phyloP scores from a whole-genome alignment of 1,284 basidiomycete genomes.

The Ustilago sp. region DNA sequence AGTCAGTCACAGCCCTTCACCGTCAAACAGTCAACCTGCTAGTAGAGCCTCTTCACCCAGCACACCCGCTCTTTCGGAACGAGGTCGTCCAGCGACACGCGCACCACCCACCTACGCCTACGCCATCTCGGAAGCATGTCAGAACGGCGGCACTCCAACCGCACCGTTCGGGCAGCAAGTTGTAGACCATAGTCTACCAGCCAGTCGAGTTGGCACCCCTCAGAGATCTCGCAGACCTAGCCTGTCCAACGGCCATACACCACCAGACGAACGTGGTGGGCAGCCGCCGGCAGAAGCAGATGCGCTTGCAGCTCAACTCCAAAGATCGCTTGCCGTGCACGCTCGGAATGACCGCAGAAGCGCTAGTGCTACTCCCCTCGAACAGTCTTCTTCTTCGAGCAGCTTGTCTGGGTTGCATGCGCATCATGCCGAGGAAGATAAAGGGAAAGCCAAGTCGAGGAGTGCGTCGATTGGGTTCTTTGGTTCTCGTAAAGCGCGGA shows the following conservation, averaged over 20 bases:
- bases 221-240: slow-evolving; percentile 44
- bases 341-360: slow-evolving; percentile 29
- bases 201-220: slow-evolving; percentile 37
- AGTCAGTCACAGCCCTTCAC: slow-evolving; percentile 52
- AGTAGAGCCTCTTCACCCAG: slow-evolving; percentile 50
- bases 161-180: slow-evolving; percentile 34
- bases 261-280: slow-evolving; percentile 15
- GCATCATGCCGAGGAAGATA: slow-evolving; percentile 25
- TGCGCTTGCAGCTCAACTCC: slow-evolving; percentile 42
- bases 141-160: slow-evolving; percentile 16
- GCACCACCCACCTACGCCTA: slow-evolving; percentile 41
- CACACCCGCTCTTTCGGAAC: slow-evolving; percentile 25
- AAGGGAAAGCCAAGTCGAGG: slow-evolving; percentile 38
- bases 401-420: slow-evolving; percentile 7
- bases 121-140: slow-evolving; percentile 35
- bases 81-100: slow-evolving; percentile 40
- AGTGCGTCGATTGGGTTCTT: slow-evolving; percentile 53
- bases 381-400: slow-evolving; percentile 6
- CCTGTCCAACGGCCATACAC: slow-evolving; percentile 22
- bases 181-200: slow-evolving; percentile 31
- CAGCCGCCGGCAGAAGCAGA: slow-evolving; percentile 11
- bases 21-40: slow-evolving; percentile 32
- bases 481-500: slow-evolving; percentile 41
- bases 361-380: slow-evolving; percentile 32
- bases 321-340: slow-evolving; percentile 36